Base-by-base conservation (phyloP, 768 basidiomycete species). In the Panus rudis region DNA sequence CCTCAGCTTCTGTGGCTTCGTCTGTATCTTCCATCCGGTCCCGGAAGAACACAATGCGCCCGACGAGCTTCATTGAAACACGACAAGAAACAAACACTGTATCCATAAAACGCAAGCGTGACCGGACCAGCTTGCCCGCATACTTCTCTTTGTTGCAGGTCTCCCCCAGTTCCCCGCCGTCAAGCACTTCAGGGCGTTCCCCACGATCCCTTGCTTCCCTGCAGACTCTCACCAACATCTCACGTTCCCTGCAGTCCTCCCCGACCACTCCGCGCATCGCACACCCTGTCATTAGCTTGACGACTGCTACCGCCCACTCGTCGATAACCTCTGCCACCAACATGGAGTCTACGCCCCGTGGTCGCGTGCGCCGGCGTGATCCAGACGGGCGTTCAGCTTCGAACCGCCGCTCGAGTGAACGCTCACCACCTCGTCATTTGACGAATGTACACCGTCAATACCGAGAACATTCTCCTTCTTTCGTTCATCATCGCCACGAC, bases 61-160 rank as follows among this genome's bases (percentile, higher is more conserved):
- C 54, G 14, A 59, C 60, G 31, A 50, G 61, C 13, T n/a, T n/a
- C n/a, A 43, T 39, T 17, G 55, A 58, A 24, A n/a, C n/a, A n/a
- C n/a, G n/a, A n/a, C 49, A 71, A 66, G 58, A 41, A 68, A 43
- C 76, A 68, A 63, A 43, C 42, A 51, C 54, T 2, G 34, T 51
- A 17, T 47, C 49, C 10, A n/a, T n/a, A n/a, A 37, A 51, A n/a
- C 55, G 52, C 45, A 48, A 46, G 43, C 79, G 76, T 53, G 83
- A 79, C 60, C 81, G 84, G 58, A 78, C 79, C 34, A 82, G 79
- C 57, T 73, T 88, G 22, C 84, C 84, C 19, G 75, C 81, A n/a
- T 84, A 78, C 62, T 88, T 88, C 59, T 84, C 82, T 37, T 69
- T 85, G 45, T 71, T 88, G 28, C 75, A 79, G 57, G 65, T 78